Conservation (phyloP, 768 basidiomycete genomes). For the Thelephora aurantiotincta region DNA sequence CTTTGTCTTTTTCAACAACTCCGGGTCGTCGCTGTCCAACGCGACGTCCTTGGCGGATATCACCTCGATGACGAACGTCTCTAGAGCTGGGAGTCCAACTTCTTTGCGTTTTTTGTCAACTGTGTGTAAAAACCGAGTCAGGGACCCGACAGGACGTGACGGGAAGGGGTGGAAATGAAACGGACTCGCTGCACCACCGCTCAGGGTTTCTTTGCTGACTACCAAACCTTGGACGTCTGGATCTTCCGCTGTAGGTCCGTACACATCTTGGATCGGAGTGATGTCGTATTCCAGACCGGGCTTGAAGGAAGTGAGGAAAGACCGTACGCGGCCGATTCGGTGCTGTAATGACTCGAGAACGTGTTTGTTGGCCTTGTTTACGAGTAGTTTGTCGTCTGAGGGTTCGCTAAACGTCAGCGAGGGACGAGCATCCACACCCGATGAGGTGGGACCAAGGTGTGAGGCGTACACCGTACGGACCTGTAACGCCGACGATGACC, state of each 20-base stretch:
- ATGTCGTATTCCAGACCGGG: slow-evolving; percentile 52
- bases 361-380: slow-evolving; percentile 55
- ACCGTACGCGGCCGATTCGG: slow-evolving; percentile 44
- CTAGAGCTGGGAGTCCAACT: slow-evolving; percentile 42
- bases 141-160: neutral
- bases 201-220: slow-evolving; percentile 77
- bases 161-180: slow-evolving; percentile 7
- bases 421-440: neutral
- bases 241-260: slow-evolving; percentile 83
- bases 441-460: neutral
- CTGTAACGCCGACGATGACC: slow-evolving; percentile 83
- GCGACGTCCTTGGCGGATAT: slow-evolving; percentile 54
- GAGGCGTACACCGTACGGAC: slow-evolving; percentile 22
- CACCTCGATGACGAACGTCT: slow-evolving; percentile 76
- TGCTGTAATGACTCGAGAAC: slow-evolving; percentile 46
- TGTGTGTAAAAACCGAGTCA: slow-evolving; percentile 15
- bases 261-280: slow-evolving; percentile 71
- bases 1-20: slow-evolving; percentile 63
- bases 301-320: slow-evolving; percentile 60
- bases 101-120: slow-evolving; percentile 50
- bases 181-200: slow-evolving; percentile 65
- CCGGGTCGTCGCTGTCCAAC: slow-evolving; percentile 51
- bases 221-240: slow-evolving; percentile 84
- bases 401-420: neutral
- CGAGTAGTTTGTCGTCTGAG: slow-evolving; percentile 58